These are phyloP conservation scores for Penicillium turbatum DNA, from an alignment of 495 filamentous ascomycete genomes.

Conservation along the genomic window DNA sequence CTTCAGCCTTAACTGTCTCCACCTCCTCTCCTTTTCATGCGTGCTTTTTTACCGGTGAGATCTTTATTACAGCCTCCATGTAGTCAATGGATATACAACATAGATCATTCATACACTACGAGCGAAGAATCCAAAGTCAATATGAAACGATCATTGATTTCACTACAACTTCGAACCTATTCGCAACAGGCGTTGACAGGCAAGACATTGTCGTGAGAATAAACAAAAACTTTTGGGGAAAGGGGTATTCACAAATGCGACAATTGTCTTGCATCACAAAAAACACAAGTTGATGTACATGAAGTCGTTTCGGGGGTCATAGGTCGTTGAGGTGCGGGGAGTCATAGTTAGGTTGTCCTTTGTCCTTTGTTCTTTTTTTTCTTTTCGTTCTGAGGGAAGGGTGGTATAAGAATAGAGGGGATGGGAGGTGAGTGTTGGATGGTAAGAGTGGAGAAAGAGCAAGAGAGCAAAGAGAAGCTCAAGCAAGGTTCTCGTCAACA, in stretches of 20 bases:
- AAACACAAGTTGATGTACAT: slow-evolving; percentile 34
- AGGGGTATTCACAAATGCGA: slow-evolving; percentile 37
- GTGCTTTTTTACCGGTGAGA: too few relatives aligned
- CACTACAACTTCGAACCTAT: slow-evolving; percentile 1
- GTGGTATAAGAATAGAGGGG: background rate
- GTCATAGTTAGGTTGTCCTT: background rate
- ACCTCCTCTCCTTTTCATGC: background rate
- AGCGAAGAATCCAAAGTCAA: too few relatives aligned
- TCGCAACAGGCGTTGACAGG: slow-evolving; percentile 4
- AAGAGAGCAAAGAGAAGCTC: background rate
- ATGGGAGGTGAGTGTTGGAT: background rate
- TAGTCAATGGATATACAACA: too few relatives aligned
- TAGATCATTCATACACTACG: too few relatives aligned
- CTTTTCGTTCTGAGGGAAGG: background rate
- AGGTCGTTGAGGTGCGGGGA: slow-evolving; percentile 6
- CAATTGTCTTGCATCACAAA: slow-evolving; percentile 17
- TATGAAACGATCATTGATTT: background rate
- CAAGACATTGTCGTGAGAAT: slow-evolving; percentile 6
- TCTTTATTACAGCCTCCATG: too few relatives aligned
- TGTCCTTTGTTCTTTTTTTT: background rate
- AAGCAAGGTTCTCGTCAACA: background rate
- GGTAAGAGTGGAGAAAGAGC: background rate
- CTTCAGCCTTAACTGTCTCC: background rate
- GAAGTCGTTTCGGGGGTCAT: slow-evolving; percentile 21
- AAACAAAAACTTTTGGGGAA: slow-evolving; percentile 29